Evolutionary conservation across 257 asterid genomes (phyloP), one percentile per base, ranked within the genome.

Genomic region (Primulina huaijiensis): DNA sequence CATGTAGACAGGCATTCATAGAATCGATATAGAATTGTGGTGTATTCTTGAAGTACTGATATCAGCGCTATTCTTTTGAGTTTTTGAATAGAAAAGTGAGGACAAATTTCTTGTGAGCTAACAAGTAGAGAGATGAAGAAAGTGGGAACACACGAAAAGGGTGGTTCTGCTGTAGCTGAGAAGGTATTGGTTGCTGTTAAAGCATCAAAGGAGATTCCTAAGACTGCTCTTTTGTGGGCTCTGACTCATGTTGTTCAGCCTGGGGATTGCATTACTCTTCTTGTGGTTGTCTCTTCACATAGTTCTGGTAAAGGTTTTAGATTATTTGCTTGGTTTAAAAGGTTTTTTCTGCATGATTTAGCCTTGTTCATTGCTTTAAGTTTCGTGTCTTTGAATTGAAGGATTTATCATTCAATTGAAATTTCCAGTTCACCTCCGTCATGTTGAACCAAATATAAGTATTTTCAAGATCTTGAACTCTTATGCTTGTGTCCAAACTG

Each of bases 191-290:
- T 94, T 9, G 99, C 98, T 80, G 98, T 94, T 30, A 94, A 89
- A 84, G 98, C 95, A 12, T 87, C 99, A 6, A 92, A 87, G 83
- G 99, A 94, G 76, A 89, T 94, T 69, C 96, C 98, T 0, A 94
- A 89, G 80, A 88, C 93, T 60, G 99, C 98, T 78, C 84, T 94
- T 50, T 86, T 86, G n/a, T 92, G 99, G 99, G 92, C 99, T 74
- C 74, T 94, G 64, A 89, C 99, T 72, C 98, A 91, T 81, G 97
- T 94, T 82, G 98, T 91, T 74, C 96, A 91, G 71, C 97, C 99
- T 74, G 99, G 99, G 10, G 98, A 89, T 68, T 91, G 95, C 83
- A 94, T 94, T 78, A 88, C 98, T 2, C 93, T 94, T 75, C 97
- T 94, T 40, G 99, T 94, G 65, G 90, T 94, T 69, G 85, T 88